Base-by-base conservation (phyloP, 495 filamentous ascomycete genomes). In the Lichina pygmaea region DNA sequence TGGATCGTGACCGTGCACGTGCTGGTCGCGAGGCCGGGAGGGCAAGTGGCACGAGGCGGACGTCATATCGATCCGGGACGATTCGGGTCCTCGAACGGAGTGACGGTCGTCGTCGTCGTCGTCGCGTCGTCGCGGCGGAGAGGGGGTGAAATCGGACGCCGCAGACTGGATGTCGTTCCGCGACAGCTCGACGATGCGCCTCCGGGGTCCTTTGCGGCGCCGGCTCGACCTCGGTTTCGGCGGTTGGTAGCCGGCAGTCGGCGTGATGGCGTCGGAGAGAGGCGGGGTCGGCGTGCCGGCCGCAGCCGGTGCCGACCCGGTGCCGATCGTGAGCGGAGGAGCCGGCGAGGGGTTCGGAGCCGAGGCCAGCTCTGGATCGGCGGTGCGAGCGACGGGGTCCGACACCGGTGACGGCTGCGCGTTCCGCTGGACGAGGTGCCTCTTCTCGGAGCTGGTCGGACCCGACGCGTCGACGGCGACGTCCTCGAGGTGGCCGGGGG, bases 401-500 rank as follows among this genome's bases (percentile, higher is more conserved):
- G 93, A 65, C 7, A 91, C 73, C 2, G 85, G 81, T 37, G 75
- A 66, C 31, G 73, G 73, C 51, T 89, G 73, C 2, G 76, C 76
- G 6, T 66, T 81, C 31, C 85, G 72, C 11, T 94, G 89, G n/a
- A 79, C 68, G 32, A 97, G 65, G 44, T 80, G 81, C 44, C 80
- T 80, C 51, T 75, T 73, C 59, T 97, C 89, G 12, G 72, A 73
- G 53, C 81, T 84, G 15, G 69, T 75, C 5, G 89, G 89, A 5
- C 77, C 75, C 24, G 73, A 75, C 1, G 73, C 70, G 55, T 97
- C 91, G 52, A 97, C 83, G 38, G 80, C 68, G 48, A 95, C 77
- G 57, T 97, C 91, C 51, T 92, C 81, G 0, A 75, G 71, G 53
- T 86, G 89, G 8, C 89, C 89, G 3, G 89, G 84, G 0, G 83